phyloP scores from a whole-genome alignment of 2,329 filamentous ascomycete genomes.

The Taxawa tesnikishii region DNA sequence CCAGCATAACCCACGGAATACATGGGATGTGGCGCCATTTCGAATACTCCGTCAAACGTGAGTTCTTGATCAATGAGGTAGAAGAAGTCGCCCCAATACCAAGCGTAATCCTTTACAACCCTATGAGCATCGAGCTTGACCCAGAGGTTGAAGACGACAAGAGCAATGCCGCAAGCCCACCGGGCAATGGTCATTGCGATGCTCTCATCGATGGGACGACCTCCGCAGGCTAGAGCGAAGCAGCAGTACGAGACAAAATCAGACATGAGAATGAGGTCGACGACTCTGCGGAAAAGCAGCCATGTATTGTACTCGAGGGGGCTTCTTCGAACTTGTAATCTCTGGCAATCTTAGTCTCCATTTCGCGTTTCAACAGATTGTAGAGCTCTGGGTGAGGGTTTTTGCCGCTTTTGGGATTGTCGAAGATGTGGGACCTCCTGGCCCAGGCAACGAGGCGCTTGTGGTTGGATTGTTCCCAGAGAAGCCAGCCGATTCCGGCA shows the following conservation, averaged over 20 bases:
- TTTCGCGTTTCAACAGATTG: slow-evolving; percentile 70
- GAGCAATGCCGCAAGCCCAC: slow-evolving; percentile 64
- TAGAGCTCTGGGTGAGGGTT: slow-evolving; percentile 78
- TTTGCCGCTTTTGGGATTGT: slow-evolving; percentile 64
- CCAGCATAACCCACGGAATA: slow-evolving; percentile 97
- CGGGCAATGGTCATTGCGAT: slow-evolving; percentile 56
- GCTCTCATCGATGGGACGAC: slow-evolving; percentile 61
- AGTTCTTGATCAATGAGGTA: slow-evolving; percentile 95
- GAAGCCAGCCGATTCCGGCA: slow-evolving; percentile 78
- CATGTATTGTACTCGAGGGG: slow-evolving; percentile 98
- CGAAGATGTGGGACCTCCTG: slow-evolving; percentile 73
- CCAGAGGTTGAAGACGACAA: slow-evolving; percentile 94
- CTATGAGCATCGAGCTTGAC: slow-evolving; percentile 96
- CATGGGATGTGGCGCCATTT: slow-evolving; percentile 98
- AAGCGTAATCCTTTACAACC: slow-evolving; percentile 97
- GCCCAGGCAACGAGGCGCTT: slow-evolving; percentile 80
- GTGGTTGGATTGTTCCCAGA: slow-evolving; percentile 83
- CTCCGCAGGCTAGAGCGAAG: slow-evolving; percentile 81
- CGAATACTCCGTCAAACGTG: slow-evolving; percentile 96
- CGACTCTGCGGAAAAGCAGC: slow-evolving; percentile 88
- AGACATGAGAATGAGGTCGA: slow-evolving; percentile 97
- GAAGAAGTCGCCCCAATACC: slow-evolving; percentile 99
- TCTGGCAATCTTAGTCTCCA: slow-evolving; percentile 86
- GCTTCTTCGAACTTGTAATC: slow-evolving; percentile 92
- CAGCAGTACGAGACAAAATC: slow-evolving; percentile 96